These are phyloP conservation scores for Phytopythium sindhum DNA, from an alignment of 352 stramenopile species.

Conservation along the genomic window DNA sequence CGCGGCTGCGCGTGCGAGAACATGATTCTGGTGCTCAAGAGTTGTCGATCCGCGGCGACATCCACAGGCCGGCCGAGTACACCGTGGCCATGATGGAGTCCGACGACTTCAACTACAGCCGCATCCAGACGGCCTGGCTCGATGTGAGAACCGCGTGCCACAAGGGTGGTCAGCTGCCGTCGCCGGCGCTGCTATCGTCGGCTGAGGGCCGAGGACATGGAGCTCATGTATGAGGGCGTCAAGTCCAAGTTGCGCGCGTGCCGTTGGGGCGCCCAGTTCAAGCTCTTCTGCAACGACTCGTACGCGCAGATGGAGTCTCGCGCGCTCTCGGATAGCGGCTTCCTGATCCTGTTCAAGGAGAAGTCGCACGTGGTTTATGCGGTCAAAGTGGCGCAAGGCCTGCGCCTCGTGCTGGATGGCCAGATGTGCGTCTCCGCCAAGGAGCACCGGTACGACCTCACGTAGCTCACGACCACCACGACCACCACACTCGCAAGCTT, in stretches of 20 bases:
- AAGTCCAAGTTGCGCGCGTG: conserved; percentile 97
- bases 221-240: conserved; percentile 98
- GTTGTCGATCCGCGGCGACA: conserved; percentile 99
- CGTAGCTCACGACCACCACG: conserved; percentile 96
- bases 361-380: conserved; percentile 97
- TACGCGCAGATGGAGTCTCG: conserved; percentile 94
- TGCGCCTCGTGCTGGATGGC: conserved; percentile 93
- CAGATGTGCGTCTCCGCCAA: conserved; percentile 97
- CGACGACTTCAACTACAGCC: conserved; percentile 98
- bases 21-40: conserved; percentile 99
- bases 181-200: conserved; percentile 83
- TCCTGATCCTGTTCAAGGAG: conserved; percentile 96
- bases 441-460: conserved; percentile 99
- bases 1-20: conserved; percentile 97
- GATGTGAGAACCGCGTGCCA: conserved; percentile 96
- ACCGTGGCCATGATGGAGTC: conserved; percentile 99
- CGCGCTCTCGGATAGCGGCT: conserved; percentile 96
- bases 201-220: conserved; percentile 79
- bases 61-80: conserved; percentile 99
- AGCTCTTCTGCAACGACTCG: conserved; percentile 86
- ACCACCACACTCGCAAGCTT: conserved; percentile 99
- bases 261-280: conserved; percentile 90
- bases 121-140: conserved; percentile 99
- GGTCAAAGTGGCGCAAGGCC: conserved; percentile 86
- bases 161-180: conserved; percentile 92